phyloP scores from a whole-genome alignment of 768 basidiomycete species.

The Lentinula boryana region DNA sequence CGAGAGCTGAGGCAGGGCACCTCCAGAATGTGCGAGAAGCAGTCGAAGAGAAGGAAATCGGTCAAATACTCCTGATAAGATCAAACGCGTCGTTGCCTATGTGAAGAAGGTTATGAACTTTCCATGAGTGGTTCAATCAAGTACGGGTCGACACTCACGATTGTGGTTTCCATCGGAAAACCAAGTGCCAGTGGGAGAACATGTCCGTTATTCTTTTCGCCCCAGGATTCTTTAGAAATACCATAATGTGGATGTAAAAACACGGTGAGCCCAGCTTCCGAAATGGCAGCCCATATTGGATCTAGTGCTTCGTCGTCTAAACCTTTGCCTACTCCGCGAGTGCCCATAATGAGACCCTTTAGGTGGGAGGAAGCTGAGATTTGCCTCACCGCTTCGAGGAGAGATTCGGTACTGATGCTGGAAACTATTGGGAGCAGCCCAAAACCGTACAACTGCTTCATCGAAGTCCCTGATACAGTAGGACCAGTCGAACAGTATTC shows the following conservation, averaged over 20 bases:
- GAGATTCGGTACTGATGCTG: conserved; percentile 42
- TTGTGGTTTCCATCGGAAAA: conserved; percentile 89
- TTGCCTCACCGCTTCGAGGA: conserved; percentile 64
- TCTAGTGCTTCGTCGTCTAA: conserved; percentile 76
- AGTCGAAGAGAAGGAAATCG: conserved; percentile 70
- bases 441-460: conserved; percentile 76
- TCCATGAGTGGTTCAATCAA: conserved; percentile 6
- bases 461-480: conserved; percentile 22
- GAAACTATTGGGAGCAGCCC: conserved; percentile 82
- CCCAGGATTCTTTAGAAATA: conserved; percentile 68
- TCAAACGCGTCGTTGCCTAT: conserved; percentile 72
- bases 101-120: not conserved
- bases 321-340: conserved; percentile 70
- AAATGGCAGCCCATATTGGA: conserved; percentile 77
- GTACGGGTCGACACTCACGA: conserved; percentile 38
- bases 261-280: conserved; percentile 61
- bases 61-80: conserved; percentile 77
- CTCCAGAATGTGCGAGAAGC: conserved; percentile 84
- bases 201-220: conserved; percentile 75
- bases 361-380: conserved; percentile 61
- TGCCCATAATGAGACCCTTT: conserved; percentile 77
- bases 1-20: conserved; percentile 76
- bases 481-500: conserved; percentile 70
- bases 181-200: conserved; percentile 83
- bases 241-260: conserved; percentile 90